Evolutionary conservation across 805 yeast genomes (phyloP), one percentile per base, ranked within the genome.

Genomic region (Torulaspora microellipsoides): DNA sequence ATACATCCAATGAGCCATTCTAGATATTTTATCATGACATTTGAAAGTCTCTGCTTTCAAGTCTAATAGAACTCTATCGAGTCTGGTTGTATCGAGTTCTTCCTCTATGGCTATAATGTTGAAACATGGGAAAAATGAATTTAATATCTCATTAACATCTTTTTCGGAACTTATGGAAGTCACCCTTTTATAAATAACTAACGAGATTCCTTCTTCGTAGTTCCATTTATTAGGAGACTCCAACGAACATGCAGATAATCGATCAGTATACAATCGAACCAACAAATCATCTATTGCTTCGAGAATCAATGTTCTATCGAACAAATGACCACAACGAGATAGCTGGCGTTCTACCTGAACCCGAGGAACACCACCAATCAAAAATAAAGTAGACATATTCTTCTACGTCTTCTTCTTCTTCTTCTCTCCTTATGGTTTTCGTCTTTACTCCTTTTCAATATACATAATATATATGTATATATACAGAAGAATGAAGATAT

Each of bases 1-100:
- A 37, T 57, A 55, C 67, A 62, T 62, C 67, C 67, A 62, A 36
- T 58, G 58, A 17, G 56, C 44, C 48, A 57, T 48, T 27, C 60
- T 51, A n/a, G 50, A 37, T n/a, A 59, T 50, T 33, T 61, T 52
- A 40, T 53, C 47, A 8, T 34, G 42, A 20, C 45, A 43, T 36
- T 12, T 39, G 15, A 15, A 46, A 40, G 13, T 49, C 32, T 32
- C 27, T 27, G 30, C 29, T 23, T 38, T 47, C 46, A 34, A 28
- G 27, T 12, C 33, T 28, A 25, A 23, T 20, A 36, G 15, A 23
- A 42, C 17, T 27, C 17, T 23, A 15, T 34, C 33, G 33, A 34
- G 13, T 11, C 30, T 17, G 12, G 31, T 32, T 8, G 34, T 33
- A 9, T 46, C 42, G 1, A 46, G 42, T 13, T 37, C 34, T 27